Evolutionary conservation across 2,329 filamentous ascomycete species (phyloP).

Genomic region (Colletotrichum shisoi): DNA sequence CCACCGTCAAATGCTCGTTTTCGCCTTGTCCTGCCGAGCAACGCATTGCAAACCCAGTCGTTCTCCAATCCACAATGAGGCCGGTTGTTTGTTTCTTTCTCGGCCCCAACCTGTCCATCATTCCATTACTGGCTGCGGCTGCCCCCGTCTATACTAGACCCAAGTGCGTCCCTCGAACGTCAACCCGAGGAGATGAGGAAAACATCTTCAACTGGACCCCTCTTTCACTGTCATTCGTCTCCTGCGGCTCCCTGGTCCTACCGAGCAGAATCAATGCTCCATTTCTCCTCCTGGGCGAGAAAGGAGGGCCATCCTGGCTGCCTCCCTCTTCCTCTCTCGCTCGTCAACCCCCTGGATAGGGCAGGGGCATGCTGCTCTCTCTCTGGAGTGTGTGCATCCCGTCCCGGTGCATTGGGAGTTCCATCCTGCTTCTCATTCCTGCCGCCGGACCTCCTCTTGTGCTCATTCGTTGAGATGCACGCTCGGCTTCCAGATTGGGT

Average conservation of each 20-base stretch:
- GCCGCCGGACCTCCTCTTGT: slow-evolving; percentile 14
- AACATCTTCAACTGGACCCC: slow-evolving; percentile 12
- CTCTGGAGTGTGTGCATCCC: slow-evolving; percentile 13
- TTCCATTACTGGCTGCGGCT: background rate
- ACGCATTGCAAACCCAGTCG: background rate
- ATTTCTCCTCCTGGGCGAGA: background rate
- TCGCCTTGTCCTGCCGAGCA: slow-evolving; percentile 9
- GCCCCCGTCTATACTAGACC: background rate
- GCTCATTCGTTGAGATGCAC: slow-evolving; percentile 28
- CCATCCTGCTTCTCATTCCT: slow-evolving; percentile 24
- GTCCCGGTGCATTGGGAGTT: slow-evolving; percentile 22
- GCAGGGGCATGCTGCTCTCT: background rate
- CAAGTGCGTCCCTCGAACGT: background rate
- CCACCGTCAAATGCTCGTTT: slow-evolving; percentile 10
- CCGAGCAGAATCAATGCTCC: slow-evolving; percentile 2
- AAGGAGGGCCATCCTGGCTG: slow-evolving; percentile 14
- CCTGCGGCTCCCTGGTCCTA: slow-evolving; percentile 4
- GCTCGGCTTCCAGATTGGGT: slow-evolving; percentile 18
- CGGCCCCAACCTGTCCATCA: background rate
- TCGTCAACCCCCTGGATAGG: background rate
- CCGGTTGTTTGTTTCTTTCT: slow-evolving; percentile 4
- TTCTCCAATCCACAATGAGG: slow-evolving; percentile 17
- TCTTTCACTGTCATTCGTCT: slow-evolving; percentile 18
- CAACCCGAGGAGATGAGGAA: slow-evolving; percentile 21
- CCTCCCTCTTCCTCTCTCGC: background rate